phyloP scores from a whole-genome alignment of 805 yeast species.

The Metschnikowia chrysomelidarum region DNA sequence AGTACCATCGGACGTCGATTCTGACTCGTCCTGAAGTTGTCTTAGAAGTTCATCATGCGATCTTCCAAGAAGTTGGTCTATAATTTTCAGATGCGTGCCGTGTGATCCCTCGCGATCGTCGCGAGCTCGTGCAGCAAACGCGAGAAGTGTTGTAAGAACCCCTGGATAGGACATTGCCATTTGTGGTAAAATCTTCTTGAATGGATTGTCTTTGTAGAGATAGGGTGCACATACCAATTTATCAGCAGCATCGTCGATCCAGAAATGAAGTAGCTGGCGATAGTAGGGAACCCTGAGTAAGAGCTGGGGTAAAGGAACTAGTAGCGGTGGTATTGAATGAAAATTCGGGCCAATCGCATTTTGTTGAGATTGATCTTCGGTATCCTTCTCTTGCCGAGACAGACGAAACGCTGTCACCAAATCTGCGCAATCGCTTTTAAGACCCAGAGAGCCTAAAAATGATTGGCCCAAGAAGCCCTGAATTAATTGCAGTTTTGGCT shows the following conservation, averaged over 20 bases:
- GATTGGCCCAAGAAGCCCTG: slow-evolving; percentile 1
- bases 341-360: too few species aligned
- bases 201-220: slow-evolving; percentile 61
- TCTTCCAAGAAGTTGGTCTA: slow-evolving; percentile 53
- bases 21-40: slow-evolving; percentile 47
- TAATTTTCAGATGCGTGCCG: slow-evolving; percentile 36
- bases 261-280: slow-evolving; percentile 61
- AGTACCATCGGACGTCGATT: slow-evolving; percentile 64
- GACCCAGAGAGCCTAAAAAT: too few species aligned
- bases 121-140: slow-evolving; percentile 37
- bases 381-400: too few species aligned
- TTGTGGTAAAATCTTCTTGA: slow-evolving; percentile 60
- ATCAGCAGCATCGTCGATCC: slow-evolving; percentile 57
- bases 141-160: slow-evolving; percentile 53
- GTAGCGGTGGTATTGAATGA: slow-evolving; percentile 30
- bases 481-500: slow-evolving; percentile 7
- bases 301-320: slow-evolving; percentile 54
- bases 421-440: too few species aligned
- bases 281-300: slow-evolving; percentile 58
- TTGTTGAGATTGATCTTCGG: too few species aligned
- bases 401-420: too few species aligned
- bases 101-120: slow-evolving; percentile 23
- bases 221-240: slow-evolving; percentile 66
- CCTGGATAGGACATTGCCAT: slow-evolving; percentile 63
- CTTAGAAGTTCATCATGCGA: slow-evolving; percentile 56